Conservation (phyloP, 331 rosid species). For the Pyrus hybrid region DNA sequence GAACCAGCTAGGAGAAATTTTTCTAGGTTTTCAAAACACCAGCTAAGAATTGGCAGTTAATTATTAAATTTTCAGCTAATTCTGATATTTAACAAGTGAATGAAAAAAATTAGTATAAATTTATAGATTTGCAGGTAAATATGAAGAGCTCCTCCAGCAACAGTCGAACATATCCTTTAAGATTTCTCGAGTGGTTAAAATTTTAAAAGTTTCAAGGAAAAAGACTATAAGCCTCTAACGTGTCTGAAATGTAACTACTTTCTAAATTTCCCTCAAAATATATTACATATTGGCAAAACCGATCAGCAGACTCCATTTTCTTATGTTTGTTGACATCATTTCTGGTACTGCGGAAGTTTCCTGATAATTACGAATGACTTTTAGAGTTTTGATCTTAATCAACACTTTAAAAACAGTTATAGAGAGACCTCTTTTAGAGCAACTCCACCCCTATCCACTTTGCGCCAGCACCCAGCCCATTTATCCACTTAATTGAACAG, state of each 20-base stretch:
- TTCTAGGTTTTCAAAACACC: neutral
- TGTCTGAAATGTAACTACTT: neutral
- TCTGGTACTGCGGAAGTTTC: neutral
- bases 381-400: neutral
- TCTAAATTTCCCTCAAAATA: neutral
- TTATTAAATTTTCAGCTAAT: neutral
- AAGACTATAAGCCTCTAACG: too few relatives aligned
- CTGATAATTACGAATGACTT: neutral
- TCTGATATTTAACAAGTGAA: neutral
- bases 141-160: neutral
- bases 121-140: neutral
- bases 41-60: neutral
- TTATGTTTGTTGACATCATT: neutral
- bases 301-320: neutral
- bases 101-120: neutral
- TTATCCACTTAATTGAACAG: too few relatives aligned
- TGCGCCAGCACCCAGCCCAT: too few relatives aligned
- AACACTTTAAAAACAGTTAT: neutral
- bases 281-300: neutral
- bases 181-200: neutral
- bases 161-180: neutral
- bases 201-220: too few relatives aligned
- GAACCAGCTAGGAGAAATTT: neutral
- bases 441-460: too few relatives aligned
- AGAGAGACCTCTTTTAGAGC: neutral